Conservation (phyloP, 2,329 filamentous ascomycete genomes). For the Scolecobasidium constrictum region DNA sequence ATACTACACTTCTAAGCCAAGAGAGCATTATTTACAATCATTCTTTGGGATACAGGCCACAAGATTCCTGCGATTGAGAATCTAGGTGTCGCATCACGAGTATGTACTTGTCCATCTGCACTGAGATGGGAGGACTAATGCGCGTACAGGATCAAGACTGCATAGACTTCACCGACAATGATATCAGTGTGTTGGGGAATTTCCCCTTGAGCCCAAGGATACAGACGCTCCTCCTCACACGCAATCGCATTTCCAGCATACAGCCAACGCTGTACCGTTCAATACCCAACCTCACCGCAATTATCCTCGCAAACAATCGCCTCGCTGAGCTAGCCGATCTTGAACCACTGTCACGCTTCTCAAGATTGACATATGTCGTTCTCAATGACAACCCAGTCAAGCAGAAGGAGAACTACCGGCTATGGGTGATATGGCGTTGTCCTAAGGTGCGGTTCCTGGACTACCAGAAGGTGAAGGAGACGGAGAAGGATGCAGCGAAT, state of each 20-base stretch:
- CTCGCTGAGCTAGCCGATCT: conserved; percentile 77
- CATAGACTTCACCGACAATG: conserved; percentile 98
- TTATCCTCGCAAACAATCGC: conserved; percentile 77
- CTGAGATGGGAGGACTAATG: not conserved
- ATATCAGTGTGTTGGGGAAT: conserved; percentile 80
- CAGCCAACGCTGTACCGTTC: conserved; percentile 63
- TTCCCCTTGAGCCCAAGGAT: conserved; percentile 87
- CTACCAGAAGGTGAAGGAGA: conserved; percentile 81
- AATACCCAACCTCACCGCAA: conserved; percentile 69
- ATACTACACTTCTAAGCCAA: conserved; percentile 68
- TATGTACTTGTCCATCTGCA: conserved; percentile 36
- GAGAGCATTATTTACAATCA: conserved; percentile 69
- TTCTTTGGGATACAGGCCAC: conserved; percentile 65
- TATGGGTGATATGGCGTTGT: conserved; percentile 82
- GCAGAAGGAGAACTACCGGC: conserved; percentile 90
- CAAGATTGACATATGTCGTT: conserved; percentile 65
- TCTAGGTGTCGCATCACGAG: conserved; percentile 74
- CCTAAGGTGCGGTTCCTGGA: conserved; percentile 83
- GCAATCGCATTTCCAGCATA: conserved; percentile 78
- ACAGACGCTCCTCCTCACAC: conserved; percentile 75
- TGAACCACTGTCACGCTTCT: conserved; percentile 62
- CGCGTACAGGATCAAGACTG: conserved; percentile 71
- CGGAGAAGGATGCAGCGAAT: conserved; percentile 62
- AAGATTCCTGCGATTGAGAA: conserved; percentile 98
- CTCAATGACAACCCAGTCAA: conserved; percentile 81